Evolutionary conservation across 2,329 filamentous ascomycete species (phyloP), one percentile per base, ranked within the genome.

Genomic region (Talaromyces islandicus): DNA sequence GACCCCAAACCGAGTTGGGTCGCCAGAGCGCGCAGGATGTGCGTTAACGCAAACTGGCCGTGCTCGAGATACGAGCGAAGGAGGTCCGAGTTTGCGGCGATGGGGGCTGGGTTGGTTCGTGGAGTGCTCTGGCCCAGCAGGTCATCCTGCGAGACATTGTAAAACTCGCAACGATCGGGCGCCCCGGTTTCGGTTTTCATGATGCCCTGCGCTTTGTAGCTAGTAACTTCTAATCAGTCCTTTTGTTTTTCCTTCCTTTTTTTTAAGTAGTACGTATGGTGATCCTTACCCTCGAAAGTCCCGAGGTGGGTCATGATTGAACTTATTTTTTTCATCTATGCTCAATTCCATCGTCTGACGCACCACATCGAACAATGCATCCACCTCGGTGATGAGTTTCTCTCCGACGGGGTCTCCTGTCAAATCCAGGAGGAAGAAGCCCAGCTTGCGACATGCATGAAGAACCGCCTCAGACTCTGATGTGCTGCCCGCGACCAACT

Each of bases 401-500:
- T 78, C 79, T 4, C 57, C 38, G 3, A 54, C 41, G 1, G 60
- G 56, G 21, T 58, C 57, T 19, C 46, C 50, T 21, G 35, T 25
- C 3, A 82, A 65, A 63, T 82, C 78, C 5, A 83, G 71, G 60
- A 83, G 80, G 71, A 83, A 83, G 70, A 83, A 83, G 9, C 80
- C 80, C 0, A 80, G 68, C 11, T 79, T 74, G 52, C 66, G 67
- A 53, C 69, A 71, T n/a, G 71, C 71, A 6, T 64, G 51, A 25
- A 68, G 72, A 9, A 66, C 9, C 17, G 24, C 32, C 24, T 58
- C 30, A 3, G 53, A 32, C 21, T 63, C 63, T 11, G 9, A 12
- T 17, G 24, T 24, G 14, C 51, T 50, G 19, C 35, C 35, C 12
- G 57, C 10, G 25, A 30, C 50, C 14, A 54, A 17, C 17, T 32